These are phyloP conservation scores for Lentinula aciculospora DNA, from an alignment of 768 basidiomycete genomes.

Conservation along the genomic window DNA sequence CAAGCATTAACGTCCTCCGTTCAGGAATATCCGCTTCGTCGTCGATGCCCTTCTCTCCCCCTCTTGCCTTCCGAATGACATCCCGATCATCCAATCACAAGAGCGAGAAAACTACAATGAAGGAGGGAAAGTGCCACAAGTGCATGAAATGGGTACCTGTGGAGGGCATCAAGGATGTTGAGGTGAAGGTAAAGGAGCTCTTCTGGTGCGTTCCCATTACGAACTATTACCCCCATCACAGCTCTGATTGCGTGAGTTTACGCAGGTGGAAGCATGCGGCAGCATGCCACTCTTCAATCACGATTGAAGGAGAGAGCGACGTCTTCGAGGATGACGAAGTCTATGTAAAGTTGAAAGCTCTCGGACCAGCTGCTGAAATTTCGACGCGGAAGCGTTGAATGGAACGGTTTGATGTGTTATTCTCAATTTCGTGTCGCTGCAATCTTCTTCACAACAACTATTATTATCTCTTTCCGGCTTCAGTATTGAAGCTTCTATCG, in stretches of 20 bases:
- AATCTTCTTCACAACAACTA: background rate
- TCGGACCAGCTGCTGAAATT: constrained; percentile 9
- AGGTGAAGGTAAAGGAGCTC: constrained; percentile 73
- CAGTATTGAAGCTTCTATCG: background rate
- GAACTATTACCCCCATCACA: background rate
- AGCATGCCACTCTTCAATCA: constrained; percentile 59
- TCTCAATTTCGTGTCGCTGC: background rate
- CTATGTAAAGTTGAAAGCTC: constrained; percentile 19
- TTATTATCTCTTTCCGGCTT: background rate
- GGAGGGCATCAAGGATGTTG: constrained; percentile 69
- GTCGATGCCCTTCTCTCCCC: constrained; percentile 74
- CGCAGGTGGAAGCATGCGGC: constrained; percentile 83
- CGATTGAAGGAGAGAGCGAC: constrained; percentile 50
- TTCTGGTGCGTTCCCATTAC: constrained; percentile 54
- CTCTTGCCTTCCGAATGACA: constrained; percentile 50
- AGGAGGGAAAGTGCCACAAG: constrained; percentile 75
- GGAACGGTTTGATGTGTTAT: background rate
- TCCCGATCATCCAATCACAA: constrained; percentile 44
- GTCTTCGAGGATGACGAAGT: constrained; percentile 51
- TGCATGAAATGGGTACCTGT: constrained; percentile 69
- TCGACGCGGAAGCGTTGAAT: background rate
- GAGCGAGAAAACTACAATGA: constrained; percentile 51
- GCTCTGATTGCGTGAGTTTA: background rate
- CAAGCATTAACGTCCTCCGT: constrained; percentile 5
- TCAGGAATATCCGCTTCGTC: constrained; percentile 68